Conservation (phyloP, 768 basidiomycete species). For the Amylocystis lapponica region DNA sequence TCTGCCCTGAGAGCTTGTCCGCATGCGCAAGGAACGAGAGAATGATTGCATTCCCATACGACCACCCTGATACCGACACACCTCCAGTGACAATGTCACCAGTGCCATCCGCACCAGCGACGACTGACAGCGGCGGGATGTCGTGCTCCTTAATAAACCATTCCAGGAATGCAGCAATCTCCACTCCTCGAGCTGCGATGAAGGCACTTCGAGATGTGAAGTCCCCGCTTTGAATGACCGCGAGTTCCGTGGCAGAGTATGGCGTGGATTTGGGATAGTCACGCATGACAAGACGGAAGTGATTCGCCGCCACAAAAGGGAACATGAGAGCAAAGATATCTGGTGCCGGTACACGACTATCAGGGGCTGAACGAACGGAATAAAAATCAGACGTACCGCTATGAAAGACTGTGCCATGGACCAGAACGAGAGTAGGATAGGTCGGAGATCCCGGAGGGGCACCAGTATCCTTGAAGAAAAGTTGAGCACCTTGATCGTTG, state of each 20-base stretch:
- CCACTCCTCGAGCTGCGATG: slow-evolving; percentile 26
- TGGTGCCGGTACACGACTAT: slow-evolving; percentile 2
- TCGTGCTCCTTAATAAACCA: slow-evolving; percentile 25
- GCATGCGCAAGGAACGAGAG: slow-evolving; percentile 11
- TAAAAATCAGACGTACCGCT: background rate
- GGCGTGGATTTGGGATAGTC: slow-evolving; percentile 33
- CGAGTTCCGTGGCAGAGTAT: slow-evolving; percentile 24
- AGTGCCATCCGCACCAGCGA: slow-evolving; percentile 2
- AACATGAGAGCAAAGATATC: slow-evolving; percentile 27
- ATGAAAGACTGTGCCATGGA: slow-evolving; percentile 1
- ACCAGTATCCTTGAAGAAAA: slow-evolving; percentile 3
- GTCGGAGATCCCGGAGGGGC: background rate
- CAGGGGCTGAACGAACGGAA: background rate
- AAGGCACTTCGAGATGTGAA: slow-evolving; percentile 15
- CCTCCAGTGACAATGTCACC: slow-evolving; percentile 19
- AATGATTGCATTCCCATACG: slow-evolving; percentile 21
- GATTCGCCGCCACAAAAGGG: slow-evolving; percentile 17
- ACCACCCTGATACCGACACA: slow-evolving; percentile 30
- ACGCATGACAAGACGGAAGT: slow-evolving; percentile 32
- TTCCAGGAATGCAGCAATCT: slow-evolving; percentile 30
- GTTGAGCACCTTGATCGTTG: background rate
- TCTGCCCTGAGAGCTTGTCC: slow-evolving; percentile 16
- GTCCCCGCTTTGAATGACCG: slow-evolving; percentile 10
- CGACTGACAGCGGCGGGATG: slow-evolving; percentile 18
- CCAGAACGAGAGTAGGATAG: slow-evolving; percentile 1